Conservation (phyloP, 257 asterid species). For the Galeopsis tetrahit region DNA sequence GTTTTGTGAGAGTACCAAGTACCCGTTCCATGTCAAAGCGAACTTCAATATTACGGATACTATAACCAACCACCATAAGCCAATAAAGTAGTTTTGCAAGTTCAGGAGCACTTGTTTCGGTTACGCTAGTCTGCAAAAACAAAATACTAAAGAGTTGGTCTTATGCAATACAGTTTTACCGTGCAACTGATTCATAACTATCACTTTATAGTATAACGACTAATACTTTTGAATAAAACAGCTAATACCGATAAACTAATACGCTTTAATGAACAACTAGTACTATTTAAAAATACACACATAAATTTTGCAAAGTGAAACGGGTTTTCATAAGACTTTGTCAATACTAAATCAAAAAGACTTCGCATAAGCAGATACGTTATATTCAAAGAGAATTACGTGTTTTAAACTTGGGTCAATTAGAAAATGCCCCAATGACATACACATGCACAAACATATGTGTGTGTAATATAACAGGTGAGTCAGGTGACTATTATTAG, state of each 20-base stretch:
- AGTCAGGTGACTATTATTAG: too few relatives aligned
- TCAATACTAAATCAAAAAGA: slow-evolving; percentile 6
- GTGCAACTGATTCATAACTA: too few relatives aligned
- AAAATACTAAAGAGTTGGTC: background rate
- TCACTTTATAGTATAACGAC: too few relatives aligned
- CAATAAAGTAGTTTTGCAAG: slow-evolving; percentile 93
- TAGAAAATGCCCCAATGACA: background rate
- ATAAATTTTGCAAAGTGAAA: too few relatives aligned
- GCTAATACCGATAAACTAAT: too few relatives aligned
- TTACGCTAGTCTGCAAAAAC: slow-evolving; percentile 71
- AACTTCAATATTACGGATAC: slow-evolving; percentile 93
- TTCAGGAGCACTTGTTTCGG: slow-evolving; percentile 91
- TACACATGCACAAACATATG: background rate
- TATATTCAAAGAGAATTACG: background rate
- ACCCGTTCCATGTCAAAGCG: slow-evolving; percentile 97
- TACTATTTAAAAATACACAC: too few relatives aligned
- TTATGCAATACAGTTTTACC: too few relatives aligned
- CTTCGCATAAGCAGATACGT: slow-evolving; percentile 4
- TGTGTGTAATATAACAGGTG: background rate
- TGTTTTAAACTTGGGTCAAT: slow-evolving; percentile 25
- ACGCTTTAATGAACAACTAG: too few relatives aligned
- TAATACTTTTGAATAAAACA: too few relatives aligned
- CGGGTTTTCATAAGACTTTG: too few relatives aligned
- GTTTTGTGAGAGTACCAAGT: slow-evolving; percentile 80
- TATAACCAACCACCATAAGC: slow-evolving; percentile 99